Evolutionary conservation across 108 stramenopile genomes (phyloP).

Genomic region (Seminavis robusta): DNA sequence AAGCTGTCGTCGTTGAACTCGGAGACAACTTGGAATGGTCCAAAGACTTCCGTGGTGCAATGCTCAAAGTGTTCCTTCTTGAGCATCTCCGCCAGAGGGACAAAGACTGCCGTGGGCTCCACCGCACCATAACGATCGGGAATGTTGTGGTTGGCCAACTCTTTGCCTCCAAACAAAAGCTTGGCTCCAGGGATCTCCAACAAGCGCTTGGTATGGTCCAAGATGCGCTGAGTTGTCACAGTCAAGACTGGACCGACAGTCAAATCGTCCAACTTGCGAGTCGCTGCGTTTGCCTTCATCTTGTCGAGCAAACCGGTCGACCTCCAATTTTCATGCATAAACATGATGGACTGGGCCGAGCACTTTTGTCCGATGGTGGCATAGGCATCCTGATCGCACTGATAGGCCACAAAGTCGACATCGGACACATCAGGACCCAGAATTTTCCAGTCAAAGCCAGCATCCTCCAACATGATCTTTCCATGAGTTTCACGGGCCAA

Average conservation of each 20-base stretch:
- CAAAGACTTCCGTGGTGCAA: slow-evolving; percentile 94
- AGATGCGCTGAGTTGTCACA: slow-evolving; percentile 79
- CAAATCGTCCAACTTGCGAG: slow-evolving; percentile 82
- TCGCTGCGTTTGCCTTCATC: slow-evolving; percentile 68
- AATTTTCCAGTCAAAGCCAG: slow-evolving; percentile 99
- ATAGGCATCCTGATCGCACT: slow-evolving; percentile 98
- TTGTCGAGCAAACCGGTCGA: slow-evolving; percentile 81
- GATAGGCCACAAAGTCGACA: slow-evolving; percentile 95
- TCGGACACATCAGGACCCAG: slow-evolving; percentile 92
- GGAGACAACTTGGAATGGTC: slow-evolving; percentile 95
- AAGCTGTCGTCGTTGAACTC: slow-evolving; percentile 79
- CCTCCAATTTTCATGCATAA: slow-evolving; percentile 94
- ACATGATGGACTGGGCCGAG: slow-evolving; percentile 94
- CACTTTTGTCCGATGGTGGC: slow-evolving; percentile 97
- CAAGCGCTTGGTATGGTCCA: slow-evolving; percentile 76
- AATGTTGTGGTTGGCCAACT: slow-evolving; percentile 80
- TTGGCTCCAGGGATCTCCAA: slow-evolving; percentile 81
- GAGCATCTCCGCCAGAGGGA: slow-evolving; percentile 91
- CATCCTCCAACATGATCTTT: slow-evolving; percentile 81
- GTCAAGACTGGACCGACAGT: slow-evolving; percentile 94
- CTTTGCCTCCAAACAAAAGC: slow-evolving; percentile 91
- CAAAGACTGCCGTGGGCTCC: slow-evolving; percentile 95
- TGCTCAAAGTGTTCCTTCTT: slow-evolving; percentile 75
- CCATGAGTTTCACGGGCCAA: slow-evolving; percentile 80
- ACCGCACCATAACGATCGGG: slow-evolving; percentile 91